phyloP scores from a whole-genome alignment of 371 early-diverging fungal species.

The Massospora cicadina region DNA sequence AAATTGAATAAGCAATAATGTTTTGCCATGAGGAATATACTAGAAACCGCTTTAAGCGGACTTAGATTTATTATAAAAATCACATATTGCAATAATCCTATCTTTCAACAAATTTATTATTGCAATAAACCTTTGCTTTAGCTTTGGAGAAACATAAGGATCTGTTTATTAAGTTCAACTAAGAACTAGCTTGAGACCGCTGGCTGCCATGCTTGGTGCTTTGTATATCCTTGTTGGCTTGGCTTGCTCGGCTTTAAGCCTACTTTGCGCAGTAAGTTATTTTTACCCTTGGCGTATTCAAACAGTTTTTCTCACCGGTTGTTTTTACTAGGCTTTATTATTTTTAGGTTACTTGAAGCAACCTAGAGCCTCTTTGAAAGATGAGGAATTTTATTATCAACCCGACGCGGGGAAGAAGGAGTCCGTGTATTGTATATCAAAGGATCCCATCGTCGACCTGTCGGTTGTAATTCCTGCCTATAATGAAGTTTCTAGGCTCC shows the following conservation, averaged over 20 bases:
- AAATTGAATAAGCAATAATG: no score
- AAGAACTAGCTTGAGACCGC: no score
- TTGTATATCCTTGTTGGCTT: not conserved
- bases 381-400: not conserved
- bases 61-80: no score
- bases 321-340: not conserved
- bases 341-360: not conserved
- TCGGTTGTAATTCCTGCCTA: constrained; percentile 82
- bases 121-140: no score
- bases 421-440: constrained; percentile 20
- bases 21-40: no score
- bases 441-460: constrained; percentile 32
- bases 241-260: not conserved
- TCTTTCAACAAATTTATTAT: no score
- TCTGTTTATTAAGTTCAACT: no score
- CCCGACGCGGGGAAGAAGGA: not conserved
- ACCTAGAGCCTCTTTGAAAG: not conserved
- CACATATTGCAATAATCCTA: no score
- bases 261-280: not conserved
- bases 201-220: not conserved
- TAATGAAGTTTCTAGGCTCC: constrained; percentile 71
- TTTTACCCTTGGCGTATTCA: not conserved
- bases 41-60: no score
- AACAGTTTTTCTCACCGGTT: not conserved
- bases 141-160: no score